Evolutionary conservation across 768 basidiomycete species (phyloP), one percentile per base, ranked within the genome.

Genomic region (Boletus pseudopeckii): DNA sequence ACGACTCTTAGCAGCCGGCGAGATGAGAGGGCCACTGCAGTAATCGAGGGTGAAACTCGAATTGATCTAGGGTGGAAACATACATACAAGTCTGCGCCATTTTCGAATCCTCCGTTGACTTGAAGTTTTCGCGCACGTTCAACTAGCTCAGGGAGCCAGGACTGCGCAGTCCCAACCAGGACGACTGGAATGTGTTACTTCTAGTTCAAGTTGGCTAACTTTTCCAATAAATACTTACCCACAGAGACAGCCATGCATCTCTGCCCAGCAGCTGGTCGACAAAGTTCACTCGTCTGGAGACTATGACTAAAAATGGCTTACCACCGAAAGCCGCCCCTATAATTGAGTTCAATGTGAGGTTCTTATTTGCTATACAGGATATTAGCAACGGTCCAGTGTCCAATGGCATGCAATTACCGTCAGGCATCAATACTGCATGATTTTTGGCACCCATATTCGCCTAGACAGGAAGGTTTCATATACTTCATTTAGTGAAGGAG

Each of bases 191-290:
- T 32, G 33, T 47, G 7, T 24, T 36, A 40, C 18, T 43, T 57
- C 24, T 41, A 50, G 32, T 30, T 44, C 41, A 14, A 24, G 24
- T 41, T 17, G 33, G 9, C 26, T 4, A 5, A 39, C 8, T 42
- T 17, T 37, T 26, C 15, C 9, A 13, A 47, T 9, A 40, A 38
- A 26, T 24, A 59, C 84, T 64, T 57, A 88, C 92, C 89, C 32
- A 95, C 92, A 13, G 93, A 96, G 40, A 96, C 74, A 13, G 93
- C 95, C 95, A 97, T 98, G 74, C 95, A 98, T 53, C 97, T 82
- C 70, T 98, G 96, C 13, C 96, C 96, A 30, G 96, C 96, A 59
- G 96, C 96, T 82, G 65, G 57, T 38, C 24, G 36, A 58, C 56
- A 68, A 13, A 40, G 50, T 67, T 68, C 18, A 66, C 62, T n/a